These are phyloP conservation scores for Hypomontagnella submonticulosa DNA, from an alignment of 495 filamentous ascomycete species.

Conservation along the genomic window DNA sequence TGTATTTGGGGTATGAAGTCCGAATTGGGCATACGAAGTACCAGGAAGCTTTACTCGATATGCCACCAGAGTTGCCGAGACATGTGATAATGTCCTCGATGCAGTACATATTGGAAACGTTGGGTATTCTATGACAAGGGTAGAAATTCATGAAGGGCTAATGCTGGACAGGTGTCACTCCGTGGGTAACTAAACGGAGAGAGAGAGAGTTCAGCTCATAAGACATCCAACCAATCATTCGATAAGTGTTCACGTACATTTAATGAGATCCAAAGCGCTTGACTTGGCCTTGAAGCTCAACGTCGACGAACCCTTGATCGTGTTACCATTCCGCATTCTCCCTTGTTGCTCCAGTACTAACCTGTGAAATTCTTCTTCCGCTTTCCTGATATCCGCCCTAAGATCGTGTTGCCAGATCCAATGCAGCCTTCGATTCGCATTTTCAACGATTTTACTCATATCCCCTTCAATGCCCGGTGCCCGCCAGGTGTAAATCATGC, in stretches of 20 bases:
- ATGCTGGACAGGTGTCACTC: not conserved
- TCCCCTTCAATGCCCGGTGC: constrained; percentile 57
- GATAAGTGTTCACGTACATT: constrained; percentile 21
- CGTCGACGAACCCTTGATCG: constrained; percentile 8
- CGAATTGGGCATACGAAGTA: no score
- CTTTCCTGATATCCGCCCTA: constrained; percentile 42
- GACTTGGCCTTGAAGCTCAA: not conserved
- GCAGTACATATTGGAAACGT: not conserved
- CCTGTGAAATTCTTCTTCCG: constrained; percentile 37
- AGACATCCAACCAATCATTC: not conserved
- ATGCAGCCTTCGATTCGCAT: constrained; percentile 55
- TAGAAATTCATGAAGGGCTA: not conserved
- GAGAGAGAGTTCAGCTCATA: not conserved
- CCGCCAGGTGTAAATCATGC: constrained; percentile 51
- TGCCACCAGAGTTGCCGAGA: not conserved
- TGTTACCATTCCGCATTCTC: constrained; percentile 15
- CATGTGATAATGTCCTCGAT: constrained; percentile 8
- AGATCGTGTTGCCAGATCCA: constrained; percentile 64
- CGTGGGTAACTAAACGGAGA: not conserved
- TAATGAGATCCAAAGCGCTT: not conserved
- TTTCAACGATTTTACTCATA: constrained; percentile 54
- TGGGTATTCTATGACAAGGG: constrained; percentile 3
- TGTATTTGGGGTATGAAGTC: no score
- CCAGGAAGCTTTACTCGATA: no score
- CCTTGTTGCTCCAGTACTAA: constrained; percentile 16